These are phyloP conservation scores for Chrysosporium keratinophilum DNA, from an alignment of 2,329 filamentous ascomycete species.

Conservation along the genomic window DNA sequence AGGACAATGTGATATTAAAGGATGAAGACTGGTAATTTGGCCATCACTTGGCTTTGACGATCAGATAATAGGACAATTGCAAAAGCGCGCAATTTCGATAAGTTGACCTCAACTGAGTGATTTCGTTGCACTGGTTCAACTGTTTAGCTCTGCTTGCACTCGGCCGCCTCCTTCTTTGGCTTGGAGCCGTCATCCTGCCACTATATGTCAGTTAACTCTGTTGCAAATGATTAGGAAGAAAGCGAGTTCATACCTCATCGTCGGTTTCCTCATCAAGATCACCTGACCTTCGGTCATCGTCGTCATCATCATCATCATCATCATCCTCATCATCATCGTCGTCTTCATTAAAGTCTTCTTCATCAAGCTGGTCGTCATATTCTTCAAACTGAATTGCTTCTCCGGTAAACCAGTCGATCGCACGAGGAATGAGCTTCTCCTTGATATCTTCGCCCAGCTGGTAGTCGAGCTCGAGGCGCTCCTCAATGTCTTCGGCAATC, in stretches of 20 bases:
- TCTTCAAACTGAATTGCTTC: slow-evolving; percentile 97
- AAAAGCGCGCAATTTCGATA: neutral
- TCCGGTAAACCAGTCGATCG: slow-evolving; percentile 98
- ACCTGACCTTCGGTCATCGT: slow-evolving; percentile 58
- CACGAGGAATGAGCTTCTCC: slow-evolving; percentile 96
- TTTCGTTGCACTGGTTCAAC: neutral
- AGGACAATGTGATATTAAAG: neutral
- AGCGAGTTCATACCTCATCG: slow-evolving; percentile 36
- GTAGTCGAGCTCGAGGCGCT: slow-evolving; percentile 95
- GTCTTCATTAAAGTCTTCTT: slow-evolving; percentile 76
- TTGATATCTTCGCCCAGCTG: slow-evolving; percentile 99
- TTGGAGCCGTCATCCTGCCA: slow-evolving; percentile 73
- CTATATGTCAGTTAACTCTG: slow-evolving; percentile 18
- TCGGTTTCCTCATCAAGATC: slow-evolving; percentile 55
- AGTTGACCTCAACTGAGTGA: neutral
- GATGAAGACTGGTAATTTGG: neutral
- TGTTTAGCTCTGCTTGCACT: slow-evolving; percentile 87
- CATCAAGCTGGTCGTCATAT: slow-evolving; percentile 72
- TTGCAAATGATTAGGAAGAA: neutral
- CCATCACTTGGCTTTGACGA: neutral
- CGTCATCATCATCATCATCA: slow-evolving; percentile 71
- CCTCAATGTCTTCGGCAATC: slow-evolving; percentile 82
- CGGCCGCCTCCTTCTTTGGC: slow-evolving; percentile 86
- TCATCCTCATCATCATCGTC: slow-evolving; percentile 90
- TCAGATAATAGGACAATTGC: neutral